Evolutionary conservation across 2,329 filamentous ascomycete species (phyloP), one percentile per base, ranked within the genome.

Genomic region (Fusarium cicatricum): DNA sequence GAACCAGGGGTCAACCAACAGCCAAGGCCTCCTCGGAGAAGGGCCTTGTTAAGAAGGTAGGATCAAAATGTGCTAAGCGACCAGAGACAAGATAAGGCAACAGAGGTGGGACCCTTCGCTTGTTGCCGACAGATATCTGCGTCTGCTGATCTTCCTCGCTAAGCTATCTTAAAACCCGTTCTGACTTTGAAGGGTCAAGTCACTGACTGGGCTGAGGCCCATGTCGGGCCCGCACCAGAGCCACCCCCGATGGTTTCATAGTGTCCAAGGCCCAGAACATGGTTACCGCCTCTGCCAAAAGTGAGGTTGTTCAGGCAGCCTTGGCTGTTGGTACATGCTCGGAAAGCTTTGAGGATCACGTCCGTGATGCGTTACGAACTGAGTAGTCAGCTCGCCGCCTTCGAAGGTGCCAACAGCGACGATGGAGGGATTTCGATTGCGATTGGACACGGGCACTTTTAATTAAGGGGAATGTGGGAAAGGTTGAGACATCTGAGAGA

Each of bases 191-290:
- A 43, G 41, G 14, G 14, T 21, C 17, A 12, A 11, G 23, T 31
- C 5, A 19, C 37, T 9, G 9, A 14, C 37, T 40, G 4, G 14
- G n/a, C n/a, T n/a, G n/a, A n/a, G n/a, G 89, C 80, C 90, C 90
- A 93, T 12, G 80, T 80, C 0, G 87, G 83, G 0, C 90, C 90
- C 0, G 90, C 91, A 23, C 90, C 90, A 33, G 83, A 86, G 1
- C 91, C 91, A 33, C 91, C 90, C 0, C 89, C 88, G 60, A 95
- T 92, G 6, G 90, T 94, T 74, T 95, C 91, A 72, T 94, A 94
- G 78, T 94, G 95, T 10, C 91, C 91, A 70, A 95, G 95, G 0
- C 91, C 91, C 21, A 70, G 58, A 8, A 60, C 56, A 28, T 68
- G 63, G 43, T 85, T 63, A 33, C 90, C 90, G 48, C 90, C 89